These are phyloP conservation scores for Corynascus novoguineensis DNA, from an alignment of 495 filamentous ascomycete species.

Conservation along the genomic window DNA sequence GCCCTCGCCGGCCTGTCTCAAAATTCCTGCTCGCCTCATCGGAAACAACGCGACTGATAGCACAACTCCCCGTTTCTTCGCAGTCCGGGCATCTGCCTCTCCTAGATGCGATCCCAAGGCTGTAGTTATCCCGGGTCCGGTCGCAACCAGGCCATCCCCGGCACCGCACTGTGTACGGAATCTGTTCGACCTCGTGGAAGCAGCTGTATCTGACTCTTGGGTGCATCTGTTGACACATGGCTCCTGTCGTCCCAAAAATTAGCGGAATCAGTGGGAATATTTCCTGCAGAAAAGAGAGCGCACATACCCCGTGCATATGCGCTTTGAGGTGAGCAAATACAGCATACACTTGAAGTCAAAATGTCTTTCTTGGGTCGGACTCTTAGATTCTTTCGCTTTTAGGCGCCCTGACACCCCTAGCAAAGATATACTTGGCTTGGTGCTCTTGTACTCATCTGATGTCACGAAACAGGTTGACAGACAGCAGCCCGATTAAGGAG, in stretches of 20 bases:
- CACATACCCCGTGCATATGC: too few relatives aligned
- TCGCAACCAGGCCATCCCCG: neutral
- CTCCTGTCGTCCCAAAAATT: neutral
- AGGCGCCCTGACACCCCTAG: too few relatives aligned
- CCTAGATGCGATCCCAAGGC: neutral
- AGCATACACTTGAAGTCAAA: too few relatives aligned
- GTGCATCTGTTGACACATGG: conserved; percentile 1
- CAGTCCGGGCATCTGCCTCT: neutral
- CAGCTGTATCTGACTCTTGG: conserved; percentile 1
- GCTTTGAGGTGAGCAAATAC: too few relatives aligned
- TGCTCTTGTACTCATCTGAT: too few relatives aligned
- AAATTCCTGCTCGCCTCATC: neutral
- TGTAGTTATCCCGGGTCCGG: neutral
- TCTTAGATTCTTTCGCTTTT: too few relatives aligned
- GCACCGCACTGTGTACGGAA: neutral
- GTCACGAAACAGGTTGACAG: too few relatives aligned
- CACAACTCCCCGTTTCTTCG: neutral
- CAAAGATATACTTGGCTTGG: too few relatives aligned
- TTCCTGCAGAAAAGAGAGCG: too few relatives aligned
- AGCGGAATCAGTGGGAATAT: neutral
- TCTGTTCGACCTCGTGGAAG: neutral
- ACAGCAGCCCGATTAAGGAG: too few relatives aligned
- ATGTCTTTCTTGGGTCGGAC: too few relatives aligned
- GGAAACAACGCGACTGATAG: neutral
- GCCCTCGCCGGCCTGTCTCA: neutral